A percentile compares a stretch with the other conserved stretches of the same genome.
Evolutionary conservation across 805 yeast genomes (phyloP).

Genomic region (Cyberlindnera maritima): DNA sequence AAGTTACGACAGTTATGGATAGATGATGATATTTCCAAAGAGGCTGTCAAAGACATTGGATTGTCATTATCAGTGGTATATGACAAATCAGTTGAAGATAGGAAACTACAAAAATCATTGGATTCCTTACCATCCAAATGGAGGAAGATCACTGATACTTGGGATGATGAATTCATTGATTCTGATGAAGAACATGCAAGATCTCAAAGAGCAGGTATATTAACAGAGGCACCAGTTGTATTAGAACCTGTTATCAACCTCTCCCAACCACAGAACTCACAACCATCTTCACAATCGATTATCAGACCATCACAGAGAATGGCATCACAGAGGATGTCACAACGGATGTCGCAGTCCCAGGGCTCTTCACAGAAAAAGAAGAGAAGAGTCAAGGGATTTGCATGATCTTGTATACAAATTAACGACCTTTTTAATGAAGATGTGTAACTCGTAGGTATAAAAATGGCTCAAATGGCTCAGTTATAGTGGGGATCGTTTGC

Average conservation of each 20-base stretch:
- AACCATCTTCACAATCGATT: slow-evolving; percentile 7
- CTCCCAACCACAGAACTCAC: slow-evolving; percentile 20
- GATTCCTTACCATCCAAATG: background rate
- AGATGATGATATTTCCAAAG: slow-evolving; percentile 9
- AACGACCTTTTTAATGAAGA: too few relatives aligned
- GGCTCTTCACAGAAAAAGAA: slow-evolving; percentile 14
- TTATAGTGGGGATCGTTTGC: too few relatives aligned
- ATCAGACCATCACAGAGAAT: slow-evolving; percentile 6
- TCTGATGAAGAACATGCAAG: slow-evolving; percentile 12
- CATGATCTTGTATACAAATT: slow-evolving; percentile 3
- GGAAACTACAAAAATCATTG: background rate
- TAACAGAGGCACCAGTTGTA: background rate
- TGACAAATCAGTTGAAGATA: slow-evolving; percentile 11
- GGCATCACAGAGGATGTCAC: slow-evolving; percentile 6
- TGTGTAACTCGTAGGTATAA: too few relatives aligned
- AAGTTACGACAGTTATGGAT: slow-evolving; percentile 11
- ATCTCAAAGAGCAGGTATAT: slow-evolving; percentile 2
- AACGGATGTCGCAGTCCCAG: slow-evolving; percentile 2
- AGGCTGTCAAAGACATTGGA: slow-evolving; percentile 14
- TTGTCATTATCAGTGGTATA: slow-evolving; percentile 13
- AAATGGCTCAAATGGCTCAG: too few relatives aligned
- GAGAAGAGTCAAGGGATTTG: slow-evolving; percentile 23
- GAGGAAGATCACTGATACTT: slow-evolving; percentile 11
- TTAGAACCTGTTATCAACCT: slow-evolving; percentile 17
- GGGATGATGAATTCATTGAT: slow-evolving; percentile 22